phyloP scores from a whole-genome alignment of 208 protist species.

The Leishmania mexicana region DNA sequence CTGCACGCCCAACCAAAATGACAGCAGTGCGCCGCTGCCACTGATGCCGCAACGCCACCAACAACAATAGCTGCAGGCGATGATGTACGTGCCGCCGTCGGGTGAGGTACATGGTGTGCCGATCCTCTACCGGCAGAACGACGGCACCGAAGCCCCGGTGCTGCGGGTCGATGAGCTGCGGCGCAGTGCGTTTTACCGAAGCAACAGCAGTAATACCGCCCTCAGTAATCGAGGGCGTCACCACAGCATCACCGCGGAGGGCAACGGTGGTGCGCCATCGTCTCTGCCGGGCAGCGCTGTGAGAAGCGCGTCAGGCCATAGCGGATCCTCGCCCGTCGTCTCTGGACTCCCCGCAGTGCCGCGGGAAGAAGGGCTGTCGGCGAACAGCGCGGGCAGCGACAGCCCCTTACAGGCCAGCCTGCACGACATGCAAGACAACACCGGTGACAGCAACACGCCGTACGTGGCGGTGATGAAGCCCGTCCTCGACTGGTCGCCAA shows the following conservation, averaged over 20 bases:
- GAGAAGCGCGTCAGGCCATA: neutral
- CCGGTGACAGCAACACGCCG: neutral
- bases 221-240: neutral
- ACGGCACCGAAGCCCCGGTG: slow-evolving; percentile 14
- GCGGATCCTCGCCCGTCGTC: neutral
- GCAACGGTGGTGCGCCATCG: neutral
- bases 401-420: neutral
- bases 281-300: neutral
- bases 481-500: neutral
- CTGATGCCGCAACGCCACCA: neutral
- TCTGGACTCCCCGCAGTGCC: neutral
- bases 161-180: neutral
- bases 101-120: slow-evolving; percentile 14
- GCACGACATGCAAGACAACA: too few species aligned
- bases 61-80: neutral
- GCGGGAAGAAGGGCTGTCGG: neutral
- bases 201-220: neutral
- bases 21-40: too few species aligned
- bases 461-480: neutral
- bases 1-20: too few species aligned
- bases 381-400: neutral
- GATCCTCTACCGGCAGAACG: slow-evolving; percentile 11
- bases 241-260: neutral
- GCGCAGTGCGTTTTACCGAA: slow-evolving; percentile 2
- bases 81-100: neutral